phyloP scores from a whole-genome alignment of 2,329 filamentous ascomycete genomes.

The Nigrospora osmanthi region DNA sequence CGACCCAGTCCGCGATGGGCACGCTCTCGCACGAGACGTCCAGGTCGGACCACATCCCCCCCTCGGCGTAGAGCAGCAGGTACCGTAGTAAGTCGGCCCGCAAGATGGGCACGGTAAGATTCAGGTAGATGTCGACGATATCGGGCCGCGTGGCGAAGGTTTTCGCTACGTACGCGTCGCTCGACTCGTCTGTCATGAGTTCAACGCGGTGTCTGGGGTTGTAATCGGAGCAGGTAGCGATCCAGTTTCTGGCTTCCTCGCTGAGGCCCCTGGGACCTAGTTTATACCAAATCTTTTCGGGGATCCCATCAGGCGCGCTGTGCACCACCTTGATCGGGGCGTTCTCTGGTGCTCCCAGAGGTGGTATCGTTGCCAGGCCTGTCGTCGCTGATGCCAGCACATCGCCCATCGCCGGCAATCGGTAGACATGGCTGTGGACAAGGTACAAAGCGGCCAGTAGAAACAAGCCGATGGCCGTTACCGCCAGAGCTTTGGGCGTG shows the following conservation, averaged over 20 bases:
- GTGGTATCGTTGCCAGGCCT: no score
- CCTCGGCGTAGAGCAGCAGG: conserved; percentile 7
- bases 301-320: no score
- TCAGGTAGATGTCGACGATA: conserved; percentile 13
- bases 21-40: conserved; percentile 5
- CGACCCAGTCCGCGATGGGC: conserved; percentile 24
- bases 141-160: conserved; percentile 39
- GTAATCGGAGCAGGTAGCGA: conserved; percentile 16
- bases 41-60: conserved; percentile 7
- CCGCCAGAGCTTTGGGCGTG: no score
- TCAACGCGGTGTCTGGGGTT: conserved; percentile 15
- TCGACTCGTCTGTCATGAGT: conserved; percentile 17
- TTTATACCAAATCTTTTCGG: no score
- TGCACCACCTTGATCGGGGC: no score
- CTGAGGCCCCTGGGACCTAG: no score
- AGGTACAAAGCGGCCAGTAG: no score
- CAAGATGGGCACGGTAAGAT: conserved; percentile 7
- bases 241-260: conserved; percentile 11
- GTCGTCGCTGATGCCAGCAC: no score
- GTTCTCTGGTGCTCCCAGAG: no score
- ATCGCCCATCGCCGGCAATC: no score
- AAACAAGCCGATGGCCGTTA: no score
- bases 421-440: no score
- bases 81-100: conserved; percentile 5
- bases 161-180: conserved; percentile 51